phyloP scores from a whole-genome alignment of 805 yeast genomes.

The Scheffersomyces coipomensis region DNA sequence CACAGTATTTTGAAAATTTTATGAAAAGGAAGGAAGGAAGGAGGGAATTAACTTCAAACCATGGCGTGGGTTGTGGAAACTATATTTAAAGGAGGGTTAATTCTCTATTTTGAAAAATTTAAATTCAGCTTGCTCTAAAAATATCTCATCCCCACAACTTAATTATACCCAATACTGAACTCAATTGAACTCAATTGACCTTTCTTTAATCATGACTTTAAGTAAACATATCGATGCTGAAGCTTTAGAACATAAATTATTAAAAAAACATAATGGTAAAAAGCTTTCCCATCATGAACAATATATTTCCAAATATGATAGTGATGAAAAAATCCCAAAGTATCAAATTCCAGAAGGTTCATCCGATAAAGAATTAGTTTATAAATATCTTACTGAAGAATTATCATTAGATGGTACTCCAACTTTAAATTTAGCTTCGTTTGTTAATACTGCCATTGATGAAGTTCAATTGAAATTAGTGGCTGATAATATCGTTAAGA shows the following conservation, averaged over 20 bases:
- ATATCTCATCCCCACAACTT: no score
- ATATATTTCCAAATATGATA: constrained; percentile 28
- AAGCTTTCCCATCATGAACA: constrained; percentile 23
- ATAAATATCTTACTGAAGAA: constrained; percentile 67
- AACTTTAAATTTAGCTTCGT: constrained; percentile 80
- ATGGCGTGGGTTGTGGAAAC: no score
- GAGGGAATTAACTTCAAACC: no score
- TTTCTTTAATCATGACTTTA: constrained; percentile 40
- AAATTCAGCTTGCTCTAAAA: no score
- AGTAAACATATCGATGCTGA: constrained; percentile 47
- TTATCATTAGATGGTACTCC: constrained; percentile 83
- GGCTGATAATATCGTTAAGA: constrained; percentile 74
- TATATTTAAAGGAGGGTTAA: no score
- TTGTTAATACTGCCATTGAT: constrained; percentile 74
- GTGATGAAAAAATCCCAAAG: constrained; percentile 46
- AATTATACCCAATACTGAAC: no score
- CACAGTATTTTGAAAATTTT: no score
- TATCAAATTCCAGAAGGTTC: constrained; percentile 62
- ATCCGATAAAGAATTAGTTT: constrained; percentile 50
- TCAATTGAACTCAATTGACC: no score
- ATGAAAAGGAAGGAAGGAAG: no score
- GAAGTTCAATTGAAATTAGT: constrained; percentile 45
- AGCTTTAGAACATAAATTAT: constrained; percentile 31
- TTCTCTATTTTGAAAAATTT: no score
- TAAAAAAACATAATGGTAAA: constrained; percentile 20